phyloP scores from a whole-genome alignment of 108 stramenopile species.

The Craspedostauros australis region DNA sequence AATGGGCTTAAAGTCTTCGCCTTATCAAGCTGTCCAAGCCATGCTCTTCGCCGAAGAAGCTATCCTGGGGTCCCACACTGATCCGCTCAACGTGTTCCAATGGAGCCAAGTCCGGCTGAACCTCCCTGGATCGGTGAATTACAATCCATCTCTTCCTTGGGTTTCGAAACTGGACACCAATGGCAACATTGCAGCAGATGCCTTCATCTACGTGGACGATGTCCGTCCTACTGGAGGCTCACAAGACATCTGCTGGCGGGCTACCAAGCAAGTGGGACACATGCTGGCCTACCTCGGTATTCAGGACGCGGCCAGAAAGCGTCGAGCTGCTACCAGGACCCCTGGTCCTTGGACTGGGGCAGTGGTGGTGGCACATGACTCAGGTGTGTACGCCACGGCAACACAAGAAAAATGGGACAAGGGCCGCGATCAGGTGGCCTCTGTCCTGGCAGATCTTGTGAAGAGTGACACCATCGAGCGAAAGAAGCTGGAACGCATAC shows the following conservation, averaged over 20 bases:
- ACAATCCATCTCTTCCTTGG: slow-evolving; percentile 31
- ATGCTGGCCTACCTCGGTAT: slow-evolving; percentile 30
- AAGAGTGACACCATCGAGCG: slow-evolving; percentile 7
- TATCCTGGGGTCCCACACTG: slow-evolving; percentile 7
- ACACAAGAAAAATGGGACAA: slow-evolving; percentile 23
- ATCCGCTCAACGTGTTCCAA: slow-evolving; percentile 18
- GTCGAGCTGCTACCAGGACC: not conserved
- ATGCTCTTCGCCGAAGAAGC: slow-evolving; percentile 7
- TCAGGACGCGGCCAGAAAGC: slow-evolving; percentile 45
- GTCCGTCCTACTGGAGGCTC: slow-evolving; percentile 8
- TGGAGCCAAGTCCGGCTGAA: slow-evolving; percentile 30
- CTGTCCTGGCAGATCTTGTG: too few species aligned
- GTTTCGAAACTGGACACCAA: slow-evolving; percentile 24
- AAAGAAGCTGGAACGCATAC: slow-evolving; percentile 1
- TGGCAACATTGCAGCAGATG: slow-evolving; percentile 31
- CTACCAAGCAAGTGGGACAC: not conserved
- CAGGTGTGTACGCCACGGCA: slow-evolving; percentile 8
- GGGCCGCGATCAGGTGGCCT: too few species aligned
- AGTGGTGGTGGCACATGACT: slow-evolving; percentile 8
- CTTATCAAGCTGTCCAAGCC: slow-evolving; percentile 17
- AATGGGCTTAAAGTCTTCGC: slow-evolving; percentile 40
- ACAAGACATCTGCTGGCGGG: slow-evolving; percentile 3
- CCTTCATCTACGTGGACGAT: slow-evolving; percentile 39
- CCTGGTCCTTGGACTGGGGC: slow-evolving; percentile 51
- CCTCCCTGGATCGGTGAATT: slow-evolving; percentile 22